Evolutionary conservation across 768 basidiomycete species (phyloP), one percentile per base, ranked within the genome.

Genomic region (Rhodocollybia butyracea): DNA sequence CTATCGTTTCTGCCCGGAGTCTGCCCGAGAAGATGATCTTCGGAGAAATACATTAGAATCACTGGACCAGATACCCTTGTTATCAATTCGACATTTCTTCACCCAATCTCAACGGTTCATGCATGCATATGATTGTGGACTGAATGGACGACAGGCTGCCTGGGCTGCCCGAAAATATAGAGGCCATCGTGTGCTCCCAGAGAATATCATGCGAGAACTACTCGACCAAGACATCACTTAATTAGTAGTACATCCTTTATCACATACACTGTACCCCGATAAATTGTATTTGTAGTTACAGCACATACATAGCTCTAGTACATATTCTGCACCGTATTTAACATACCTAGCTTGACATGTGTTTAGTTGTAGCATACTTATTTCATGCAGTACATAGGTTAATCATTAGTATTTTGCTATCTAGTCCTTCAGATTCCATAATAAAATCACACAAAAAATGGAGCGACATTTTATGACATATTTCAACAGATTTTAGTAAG

Each of bases 71-170:
- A 24, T 43, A 10, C 41, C 15, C 7, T 10, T 43, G 7, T 8
- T 24, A 8, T 43, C 22, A 8, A 36, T 36, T 43, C 11, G 32
- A 34, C 48, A 51, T 0, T 57, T 57, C n/a, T 42, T 15, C 32
- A 53, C 36, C 40, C 48, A 51, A 0, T 52, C 30, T 0, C 22
- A 1, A 13, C 48, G 46, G 13, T 69, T 64, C 52, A 66, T 65
- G 30, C 61, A 69, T 57, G 69, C 65, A 17, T 70, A 70, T 54
- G 15, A 45, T 1, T 52, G 61, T 21, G 65, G 66, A 2, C 51
- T 70, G 4, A 61, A 59, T 40, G 57, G 59, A 8, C 24, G 46
- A 5, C 58, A 63, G 39, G 64, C 64, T 21, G 57, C 60, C 2
- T 64, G 63, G 59, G 60, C 60, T 17, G 38, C 59, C 1, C 59